Percentiles rank a stretch among this genome's conserved stretches.
Evolutionary conservation across 345 rosid genomes (phyloP).

Genomic region (Moricandia arvensis): DNA sequence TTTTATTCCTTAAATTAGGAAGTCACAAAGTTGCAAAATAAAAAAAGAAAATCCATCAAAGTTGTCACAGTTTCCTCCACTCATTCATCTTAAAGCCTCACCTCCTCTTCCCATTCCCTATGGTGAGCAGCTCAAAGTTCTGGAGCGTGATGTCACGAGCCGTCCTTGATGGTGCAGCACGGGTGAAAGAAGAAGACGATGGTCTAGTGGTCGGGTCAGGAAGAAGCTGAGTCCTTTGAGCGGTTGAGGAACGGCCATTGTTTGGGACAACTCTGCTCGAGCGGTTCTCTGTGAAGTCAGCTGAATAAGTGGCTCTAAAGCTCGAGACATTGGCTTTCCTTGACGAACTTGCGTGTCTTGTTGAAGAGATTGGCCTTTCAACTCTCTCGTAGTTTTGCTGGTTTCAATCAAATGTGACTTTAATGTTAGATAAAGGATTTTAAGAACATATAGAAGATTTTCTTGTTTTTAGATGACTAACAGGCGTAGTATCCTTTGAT

Average conservation of each 20-base stretch:
- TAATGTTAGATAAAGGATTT: constrained; percentile 12
- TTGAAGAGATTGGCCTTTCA: constrained; percentile 53
- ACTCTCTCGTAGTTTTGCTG: constrained; percentile 63
- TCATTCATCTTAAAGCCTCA: constrained; percentile 14
- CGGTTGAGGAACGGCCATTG: constrained; percentile 62
- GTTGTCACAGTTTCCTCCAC: constrained; percentile 20
- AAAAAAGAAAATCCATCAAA: constrained; percentile 22
- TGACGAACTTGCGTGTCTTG: constrained; percentile 71
- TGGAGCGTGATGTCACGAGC: constrained; percentile 64
- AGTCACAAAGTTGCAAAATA: constrained; percentile 8
- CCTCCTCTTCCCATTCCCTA: constrained; percentile 53
- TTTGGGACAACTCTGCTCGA: constrained; percentile 61
- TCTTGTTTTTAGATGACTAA: constrained; percentile 33
- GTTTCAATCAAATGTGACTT: constrained; percentile 37
- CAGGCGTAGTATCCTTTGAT: constrained; percentile 53
- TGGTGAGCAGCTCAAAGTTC: constrained; percentile 81
- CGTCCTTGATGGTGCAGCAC: constrained; percentile 48
- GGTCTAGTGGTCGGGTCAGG: constrained; percentile 53
- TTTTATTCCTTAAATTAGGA: constrained; percentile 29
- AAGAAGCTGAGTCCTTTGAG: constrained; percentile 67
- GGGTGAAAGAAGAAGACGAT: constrained; percentile 55
- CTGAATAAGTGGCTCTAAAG: constrained; percentile 73
- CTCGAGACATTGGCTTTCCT: constrained; percentile 65
- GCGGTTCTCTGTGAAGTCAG: constrained; percentile 69
- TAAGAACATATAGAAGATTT: not conserved